Base-by-base conservation (phyloP, 306 rosid genomes). In the Aeschynomene evenia region DNA sequence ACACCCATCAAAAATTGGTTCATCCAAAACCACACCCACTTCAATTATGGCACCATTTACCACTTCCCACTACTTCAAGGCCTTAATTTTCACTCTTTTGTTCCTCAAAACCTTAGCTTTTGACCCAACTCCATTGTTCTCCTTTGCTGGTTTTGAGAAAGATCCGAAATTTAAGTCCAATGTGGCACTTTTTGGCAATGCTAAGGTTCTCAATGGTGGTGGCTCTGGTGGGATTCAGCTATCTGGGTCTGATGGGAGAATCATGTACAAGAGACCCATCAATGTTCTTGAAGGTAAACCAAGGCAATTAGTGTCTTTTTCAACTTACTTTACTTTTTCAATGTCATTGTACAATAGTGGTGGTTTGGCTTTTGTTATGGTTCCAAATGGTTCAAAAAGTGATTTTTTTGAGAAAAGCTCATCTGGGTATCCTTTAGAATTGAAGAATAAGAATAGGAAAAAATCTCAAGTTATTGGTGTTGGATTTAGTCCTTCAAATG, bases 221-320 rank as follows among this genome's bases (percentile, higher is more conserved):
- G 89, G 86, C 21, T 64, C 75, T 63, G 88, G 81, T 63, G 88
- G 81, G 68, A 79, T 90, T 80, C 83, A 63, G 16, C 78, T 94
- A 12, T 70, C 86, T 54, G 77, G 78, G 54, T 51, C 77, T 15
- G 82, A 6, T 68, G 96, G 97, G 62, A 67, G 75, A 61, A 77
- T 86, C 70, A 21, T 83, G 66, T 90, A 73, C 89, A 87, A 78
- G 82, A 87, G 75, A 64, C 85, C 98, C 87, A 78, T 94, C 77
- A 77, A 77, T 84, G 84, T 90, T 45, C 23, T 76, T 39, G 84
- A 86, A 88, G 97, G 98, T 88, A 89, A 84, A 70, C 79, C 94
- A 62, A 80, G 54, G 76, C 85, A 83, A 80, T 72, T 83, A 62
- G 77, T 84, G 16, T 90, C 92, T 12, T 88, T 90, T 80, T 87